Base-by-base conservation (phyloP, 495 filamentous ascomycete species). In the Penicillium pulvis region DNA sequence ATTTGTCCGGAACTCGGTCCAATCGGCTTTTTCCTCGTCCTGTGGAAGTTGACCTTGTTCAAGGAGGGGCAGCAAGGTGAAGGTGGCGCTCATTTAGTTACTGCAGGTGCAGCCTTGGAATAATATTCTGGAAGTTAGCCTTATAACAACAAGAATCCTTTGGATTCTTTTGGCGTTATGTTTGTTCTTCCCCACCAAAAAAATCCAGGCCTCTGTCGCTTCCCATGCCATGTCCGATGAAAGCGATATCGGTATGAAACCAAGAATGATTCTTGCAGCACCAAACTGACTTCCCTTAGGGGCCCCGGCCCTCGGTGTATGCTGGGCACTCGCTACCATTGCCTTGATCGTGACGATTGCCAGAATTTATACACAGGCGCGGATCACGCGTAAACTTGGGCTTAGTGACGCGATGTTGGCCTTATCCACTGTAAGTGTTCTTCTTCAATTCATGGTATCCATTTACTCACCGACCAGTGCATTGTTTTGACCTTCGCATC, bases 311-410 rank as follows among this genome's bases (percentile, higher is more conserved):
- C 48, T 51, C 10, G 48, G 48, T 4, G 26, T 51, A 19, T 51
- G 48, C 48, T 51, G 48, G 28, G 48, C 8, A 51, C 24, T 51
- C 9, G 17, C 48, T 11, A 19, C 48, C 4, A 35, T 51, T 12
- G 30, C 47, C 14, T 35, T 50, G 47, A 35, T 19, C 14, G 30
- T 50, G 6, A 50, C 28, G n/a, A 33, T 50, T 10, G 47, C 47
- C 7, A 50, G 47, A 35, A 14, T 50, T 16, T 50, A 50, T 35
- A 50, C 26, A 14, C 47, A 50, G 24, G 26, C 47, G n/a, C 26
- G 47, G 14, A 50, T 50, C 47, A 50, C 47, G 16, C 47, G n/a
- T 50, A 28, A 50, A 20, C 47, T 50, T 1, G 47, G 47, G n/a
- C 47, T 50, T 11, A 50, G 47, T 31, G 47, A 50, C 19, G 47